Base-by-base conservation (phyloP, 2,329 filamentous ascomycete genomes). In the Coleophoma cylindrospora region DNA sequence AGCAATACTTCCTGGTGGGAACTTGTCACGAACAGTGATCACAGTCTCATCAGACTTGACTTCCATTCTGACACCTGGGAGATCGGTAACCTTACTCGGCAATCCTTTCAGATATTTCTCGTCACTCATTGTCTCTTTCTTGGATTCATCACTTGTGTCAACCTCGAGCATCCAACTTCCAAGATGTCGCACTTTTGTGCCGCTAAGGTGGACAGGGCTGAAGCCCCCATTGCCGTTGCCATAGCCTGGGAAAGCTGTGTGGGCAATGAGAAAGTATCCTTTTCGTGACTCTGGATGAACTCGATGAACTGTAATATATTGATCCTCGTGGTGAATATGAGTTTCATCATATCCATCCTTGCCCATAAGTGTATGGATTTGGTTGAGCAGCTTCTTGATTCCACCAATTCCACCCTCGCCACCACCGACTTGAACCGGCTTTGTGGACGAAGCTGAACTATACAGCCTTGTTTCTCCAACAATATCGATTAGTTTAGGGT, bases 301-400 rank as follows among this genome's bases (percentile, higher is more conserved):
- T 54, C 95, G 80, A 67, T 99, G 94, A 7, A 99, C 90, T 1
- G 94, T 99, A 62, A 99, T 87, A 65, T 96, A 96, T 67, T 99
- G 88, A 50, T 89, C 87, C 56, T 97, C 91, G 65, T 99, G 94
- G 64, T 99, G 92, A 48, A 99, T 90, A 63, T 96, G 92, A 8
- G 91, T 96, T 68, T 99, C 94, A 50, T 91, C 86, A 64, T 95
- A 99, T 17, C 87, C 88, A 56, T 97, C 90, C 64, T 91, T 88
- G 55, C 94, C 94, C 94, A 99, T 97, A 55, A 91, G 79, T 8
- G 86, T 91, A 67, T 99, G 95, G 45, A 99, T 92, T 63, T 92
- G 84, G 67, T 99, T 99, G 53, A 99, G 76, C 10, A 97, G 76
- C 66, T 92, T 95, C 75, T 95, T 96, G 64, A 97, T 79, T 32